Percentiles rank a stretch among this genome's conserved stretches.
Conservation (phyloP, 257 asterid genomes). For the Plantago ovata region DNA sequence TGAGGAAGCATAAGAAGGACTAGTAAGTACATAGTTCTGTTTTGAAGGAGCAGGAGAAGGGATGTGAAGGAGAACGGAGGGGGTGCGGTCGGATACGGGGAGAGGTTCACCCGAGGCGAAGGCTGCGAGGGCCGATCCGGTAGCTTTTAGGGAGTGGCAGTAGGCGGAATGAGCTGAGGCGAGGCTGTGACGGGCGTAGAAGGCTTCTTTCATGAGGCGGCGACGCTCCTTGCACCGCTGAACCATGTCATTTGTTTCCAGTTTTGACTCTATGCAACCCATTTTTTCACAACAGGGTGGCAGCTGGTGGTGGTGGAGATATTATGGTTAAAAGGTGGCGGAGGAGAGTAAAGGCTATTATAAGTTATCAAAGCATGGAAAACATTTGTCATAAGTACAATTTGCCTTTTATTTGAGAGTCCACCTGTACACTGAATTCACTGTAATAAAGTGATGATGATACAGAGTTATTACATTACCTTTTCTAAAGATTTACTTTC, state of each 20-base stretch:
- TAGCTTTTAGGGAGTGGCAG: constrained; percentile 76
- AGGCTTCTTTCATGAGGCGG: constrained; percentile 81
- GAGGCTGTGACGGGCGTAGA: constrained; percentile 81
- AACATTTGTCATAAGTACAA: no score
- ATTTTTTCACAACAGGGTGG: not conserved
- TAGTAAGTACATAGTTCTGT: constrained; percentile 39
- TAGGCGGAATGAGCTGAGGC: constrained; percentile 95
- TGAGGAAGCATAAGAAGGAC: constrained; percentile 88
- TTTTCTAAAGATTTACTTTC: no score
- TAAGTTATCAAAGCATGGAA: no score
- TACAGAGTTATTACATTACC: no score
- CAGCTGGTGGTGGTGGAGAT: no score
- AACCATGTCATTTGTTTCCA: constrained; percentile 87
- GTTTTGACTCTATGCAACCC: constrained; percentile 96
- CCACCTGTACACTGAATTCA: no score
- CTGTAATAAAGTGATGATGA: no score
- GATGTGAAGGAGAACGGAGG: constrained; percentile 70
- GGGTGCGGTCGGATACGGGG: constrained; percentile 70
- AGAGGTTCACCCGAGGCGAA: constrained; percentile 89
- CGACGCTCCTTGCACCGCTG: constrained; percentile 97
- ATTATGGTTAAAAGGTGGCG: no score
- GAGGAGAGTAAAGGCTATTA: no score
- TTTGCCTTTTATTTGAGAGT: no score
- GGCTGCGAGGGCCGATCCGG: constrained; percentile 75
- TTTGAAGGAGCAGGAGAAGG: constrained; percentile 39